A percentile compares a stretch with the other conserved stretches of the same genome.
phyloP scores from a whole-genome alignment of 257 asterid genomes.

The Solanum phureja region DNA sequence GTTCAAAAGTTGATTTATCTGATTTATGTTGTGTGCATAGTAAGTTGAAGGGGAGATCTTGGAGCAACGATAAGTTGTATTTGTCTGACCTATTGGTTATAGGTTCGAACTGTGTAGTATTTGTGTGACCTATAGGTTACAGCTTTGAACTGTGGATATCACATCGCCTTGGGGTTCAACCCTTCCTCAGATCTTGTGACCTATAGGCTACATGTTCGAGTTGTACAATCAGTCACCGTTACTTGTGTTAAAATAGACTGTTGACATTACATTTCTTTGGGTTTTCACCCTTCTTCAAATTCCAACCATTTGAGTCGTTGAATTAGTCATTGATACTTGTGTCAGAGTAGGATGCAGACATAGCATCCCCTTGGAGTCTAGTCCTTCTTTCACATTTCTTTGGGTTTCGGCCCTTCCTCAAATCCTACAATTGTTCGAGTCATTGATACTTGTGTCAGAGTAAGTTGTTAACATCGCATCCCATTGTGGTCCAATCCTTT shows the following conservation, averaged over 20 bases:
- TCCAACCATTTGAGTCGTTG: not conserved
- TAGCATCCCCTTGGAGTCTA: not conserved
- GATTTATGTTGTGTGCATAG: not conserved
- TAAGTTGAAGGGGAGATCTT: not conserved
- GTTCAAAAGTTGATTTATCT: not conserved
- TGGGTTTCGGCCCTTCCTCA: too few species aligned
- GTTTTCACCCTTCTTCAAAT: not conserved
- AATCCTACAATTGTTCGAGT: too few species aligned
- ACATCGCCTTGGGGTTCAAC: not conserved
- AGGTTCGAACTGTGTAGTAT: not conserved
- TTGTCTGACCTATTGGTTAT: not conserved
- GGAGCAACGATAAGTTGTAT: not conserved
- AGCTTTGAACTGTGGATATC: not conserved
- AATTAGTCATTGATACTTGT: not conserved
- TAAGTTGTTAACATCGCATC: not conserved
- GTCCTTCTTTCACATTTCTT: not conserved
- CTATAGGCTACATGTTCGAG: not conserved
- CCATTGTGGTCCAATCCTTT: not conserved
- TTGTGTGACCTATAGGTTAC: not conserved
- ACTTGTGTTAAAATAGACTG: not conserved
- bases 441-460: not conserved
- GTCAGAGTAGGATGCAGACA: not conserved
- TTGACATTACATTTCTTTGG: not conserved
- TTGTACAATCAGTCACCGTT: not conserved
- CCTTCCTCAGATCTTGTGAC: not conserved